Base-by-base conservation (phyloP, 371 early-diverging fungal genomes). In the Mucor sp. region DNA sequence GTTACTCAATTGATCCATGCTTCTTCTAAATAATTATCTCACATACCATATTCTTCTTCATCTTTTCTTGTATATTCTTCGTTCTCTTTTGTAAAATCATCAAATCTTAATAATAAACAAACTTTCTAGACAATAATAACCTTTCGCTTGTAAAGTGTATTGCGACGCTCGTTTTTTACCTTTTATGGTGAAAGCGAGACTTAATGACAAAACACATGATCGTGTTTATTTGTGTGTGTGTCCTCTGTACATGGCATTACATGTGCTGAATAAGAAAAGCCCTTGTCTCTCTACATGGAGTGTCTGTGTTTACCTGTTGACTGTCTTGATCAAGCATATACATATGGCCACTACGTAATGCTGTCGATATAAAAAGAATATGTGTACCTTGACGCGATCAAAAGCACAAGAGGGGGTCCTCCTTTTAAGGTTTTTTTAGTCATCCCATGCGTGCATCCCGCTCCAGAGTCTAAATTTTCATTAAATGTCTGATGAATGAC, bases 1-100 rank as follows among this genome's bases (percentile, higher is more conserved):
- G 75, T 81, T 35, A 58, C 50, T 19, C 64, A 74, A 55, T 47
- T 80, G 32, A 62, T 71, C 8, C 28, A 65, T 23, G n/a, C 47
- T 23, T 5, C 30, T 27, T 44, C 37, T 4, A 19, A 65, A 14
- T 65, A 65, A 58, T 50, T 25, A 23, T 50, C 23, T 50, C 23
- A 50, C 23, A 50, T 37, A 50, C 50, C 50, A 58, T 28, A 50
- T 55, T 37, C n/a, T 53, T 28, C n/a, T 11, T 55, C 27, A n/a
- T 56, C 23, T 25, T 50, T 50, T 25, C 25, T 25, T 50, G 25
- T 50, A 4, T 6, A 4, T 30, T 25, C 50, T 50, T 50, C 8
- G 4, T 33, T 33, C 33, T 33, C 25, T 56, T 56, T 56, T 56
- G 56, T 32, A 56, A 56, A 56, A 19, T 56, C 50, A 50, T 50